A percentile compares a stretch with the other conserved stretches of the same genome.
These are phyloP conservation scores for Rauvolfia tetraphylla DNA, from an alignment of 257 asterid species.

Conservation along the genomic window DNA sequence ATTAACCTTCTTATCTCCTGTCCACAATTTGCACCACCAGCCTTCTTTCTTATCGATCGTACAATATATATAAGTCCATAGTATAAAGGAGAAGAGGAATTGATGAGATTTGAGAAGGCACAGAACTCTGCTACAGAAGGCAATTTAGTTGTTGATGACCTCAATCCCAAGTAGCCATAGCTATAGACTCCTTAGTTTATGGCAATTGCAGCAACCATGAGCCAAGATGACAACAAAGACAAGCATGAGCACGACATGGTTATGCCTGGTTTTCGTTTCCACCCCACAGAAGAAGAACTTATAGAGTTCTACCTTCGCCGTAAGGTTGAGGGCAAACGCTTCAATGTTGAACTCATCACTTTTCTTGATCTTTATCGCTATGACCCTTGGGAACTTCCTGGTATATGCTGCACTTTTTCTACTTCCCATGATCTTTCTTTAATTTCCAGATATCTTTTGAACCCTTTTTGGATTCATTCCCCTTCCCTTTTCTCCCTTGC, in stretches of 20 bases:
- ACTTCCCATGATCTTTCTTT: background rate
- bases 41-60: background rate
- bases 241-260: conserved; percentile 80
- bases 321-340: conserved; percentile 97
- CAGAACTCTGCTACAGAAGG: background rate
- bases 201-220: conserved; percentile 26
- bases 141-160: background rate
- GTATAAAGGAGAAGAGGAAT: background rate
- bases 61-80: background rate
- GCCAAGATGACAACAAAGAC: conserved; percentile 26
- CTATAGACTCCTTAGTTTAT: background rate
- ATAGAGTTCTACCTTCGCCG: conserved; percentile 98
- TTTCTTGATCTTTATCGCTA: conserved; percentile 91
- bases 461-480: too few relatives aligned
- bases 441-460: background rate
- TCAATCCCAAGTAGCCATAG: background rate
- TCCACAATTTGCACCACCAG: conserved; percentile 3
- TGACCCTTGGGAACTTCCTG: conserved; percentile 99
- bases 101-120: background rate
- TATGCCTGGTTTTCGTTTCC: conserved; percentile 98
- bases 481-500: background rate
- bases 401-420: conserved; percentile 23
- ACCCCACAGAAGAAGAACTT: conserved; percentile 96
- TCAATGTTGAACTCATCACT: conserved; percentile 94
- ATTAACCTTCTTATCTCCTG: background rate